phyloP scores from a whole-genome alignment of 2,329 filamentous ascomycete genomes.

The Botrytis deweyae region DNA sequence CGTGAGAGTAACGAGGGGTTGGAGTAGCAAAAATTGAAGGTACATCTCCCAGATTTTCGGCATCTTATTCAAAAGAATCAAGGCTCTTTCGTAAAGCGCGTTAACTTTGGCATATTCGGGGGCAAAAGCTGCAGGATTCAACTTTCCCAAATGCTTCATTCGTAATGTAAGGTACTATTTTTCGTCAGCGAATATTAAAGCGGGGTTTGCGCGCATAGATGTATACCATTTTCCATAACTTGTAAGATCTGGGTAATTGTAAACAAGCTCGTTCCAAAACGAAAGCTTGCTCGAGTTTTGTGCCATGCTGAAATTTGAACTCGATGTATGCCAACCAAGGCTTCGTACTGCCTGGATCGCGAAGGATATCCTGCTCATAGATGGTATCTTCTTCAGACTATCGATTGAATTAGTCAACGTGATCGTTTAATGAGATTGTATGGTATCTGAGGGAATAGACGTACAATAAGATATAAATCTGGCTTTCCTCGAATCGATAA shows the following conservation, averaged over 20 bases:
- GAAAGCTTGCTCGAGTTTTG: conserved; percentile 77
- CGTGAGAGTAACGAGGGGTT: conserved; percentile 86
- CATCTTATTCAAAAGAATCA: conserved; percentile 98
- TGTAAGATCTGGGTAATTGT: conserved; percentile 91
- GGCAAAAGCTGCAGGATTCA: conserved; percentile 78
- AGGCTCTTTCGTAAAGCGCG: conserved; percentile 84
- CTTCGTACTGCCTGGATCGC: conserved; percentile 80
- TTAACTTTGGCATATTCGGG: conserved; percentile 92
- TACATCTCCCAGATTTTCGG: conserved; percentile 98
- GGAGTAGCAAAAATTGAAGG: conserved; percentile 81
- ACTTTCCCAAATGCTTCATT: conserved; percentile 73
- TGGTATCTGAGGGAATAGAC: conserved; percentile 11
- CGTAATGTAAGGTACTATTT: conserved; percentile 79
- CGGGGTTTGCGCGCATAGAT: conserved; percentile 8
- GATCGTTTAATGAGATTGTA: not conserved
- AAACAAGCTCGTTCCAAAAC: conserved; percentile 88
- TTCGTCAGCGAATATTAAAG: conserved; percentile 26
- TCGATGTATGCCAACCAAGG: conserved; percentile 95
- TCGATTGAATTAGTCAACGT: conserved; percentile 35
- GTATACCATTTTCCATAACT: conserved; percentile 89
- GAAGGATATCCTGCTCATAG: conserved; percentile 93
- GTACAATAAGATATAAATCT: conserved; percentile 42
- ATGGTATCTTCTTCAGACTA: conserved; percentile 84
- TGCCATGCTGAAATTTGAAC: conserved; percentile 86
- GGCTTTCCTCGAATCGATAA: conserved; percentile 37